phyloP scores from a whole-genome alignment of 495 filamentous ascomycete species.

The Aspergillus incahuasiensis region DNA sequence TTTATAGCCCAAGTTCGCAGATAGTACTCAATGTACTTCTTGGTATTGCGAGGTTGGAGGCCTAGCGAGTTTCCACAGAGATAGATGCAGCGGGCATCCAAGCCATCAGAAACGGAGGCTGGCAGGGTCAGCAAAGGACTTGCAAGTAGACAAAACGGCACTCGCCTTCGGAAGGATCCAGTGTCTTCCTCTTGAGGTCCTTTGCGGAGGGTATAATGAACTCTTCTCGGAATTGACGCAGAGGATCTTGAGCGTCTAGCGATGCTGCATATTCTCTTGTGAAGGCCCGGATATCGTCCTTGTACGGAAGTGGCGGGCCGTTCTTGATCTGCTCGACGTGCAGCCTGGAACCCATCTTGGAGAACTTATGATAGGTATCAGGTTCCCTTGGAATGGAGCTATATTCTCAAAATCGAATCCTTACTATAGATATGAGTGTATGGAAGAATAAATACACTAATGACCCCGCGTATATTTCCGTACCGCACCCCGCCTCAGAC shows the following conservation, averaged over 20 bases:
- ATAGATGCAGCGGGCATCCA: conserved; percentile 61
- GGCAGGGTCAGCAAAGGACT: not conserved
- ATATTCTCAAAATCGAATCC: not conserved
- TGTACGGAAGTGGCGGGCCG: conserved; percentile 31
- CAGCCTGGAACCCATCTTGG: conserved; percentile 26
- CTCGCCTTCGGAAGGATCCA: conserved; percentile 41
- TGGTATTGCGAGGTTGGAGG: conserved; percentile 72
- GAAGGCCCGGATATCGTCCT: conserved; percentile 38
- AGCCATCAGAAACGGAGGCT: conserved; percentile 29
- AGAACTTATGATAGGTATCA: not conserved
- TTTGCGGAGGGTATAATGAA: conserved; percentile 81
- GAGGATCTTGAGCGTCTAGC: conserved; percentile 65
- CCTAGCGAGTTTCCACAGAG: conserved; percentile 97
- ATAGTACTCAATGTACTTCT: conserved; percentile 68
- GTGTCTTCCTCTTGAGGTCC: conserved; percentile 64
- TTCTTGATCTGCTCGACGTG: conserved; percentile 28
- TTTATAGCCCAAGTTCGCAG: conserved; percentile 85
- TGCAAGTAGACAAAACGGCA: conserved; percentile 7
- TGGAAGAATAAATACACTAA: not conserved
- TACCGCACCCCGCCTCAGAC: not conserved
- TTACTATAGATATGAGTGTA: not conserved
- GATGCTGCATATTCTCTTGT: conserved; percentile 53
- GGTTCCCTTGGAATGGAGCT: not conserved
- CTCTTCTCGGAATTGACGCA: conserved; percentile 64
- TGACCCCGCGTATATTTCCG: not conserved